Evolutionary conservation across 345 rosid genomes (phyloP), one percentile per base, ranked within the genome.

Genomic region (Eucalyptus grandis): DNA sequence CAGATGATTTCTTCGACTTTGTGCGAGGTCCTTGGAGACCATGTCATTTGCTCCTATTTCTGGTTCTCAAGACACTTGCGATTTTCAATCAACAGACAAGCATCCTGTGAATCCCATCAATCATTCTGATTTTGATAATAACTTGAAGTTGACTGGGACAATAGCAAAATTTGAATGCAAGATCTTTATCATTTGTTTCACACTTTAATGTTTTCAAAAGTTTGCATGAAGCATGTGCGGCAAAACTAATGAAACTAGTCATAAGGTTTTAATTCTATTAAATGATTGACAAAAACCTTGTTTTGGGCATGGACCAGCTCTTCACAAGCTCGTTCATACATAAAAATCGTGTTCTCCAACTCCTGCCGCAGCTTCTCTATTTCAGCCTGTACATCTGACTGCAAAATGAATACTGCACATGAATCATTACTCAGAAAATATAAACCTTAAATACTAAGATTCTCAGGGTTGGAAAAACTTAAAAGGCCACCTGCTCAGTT

Each of bases 281-380:
- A 58, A 87, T 14, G 51, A 26, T 86, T 6, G 9, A 85, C 87
- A 86, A 51, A 77, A 89, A 97, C 99, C 97, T 97, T 93, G 88
- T 91, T 95, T 90, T 96, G 97, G 88, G 95, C 91, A 89, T 93
- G 94, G 34, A 96, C 95, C 49, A 97, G 95, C 91, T 96, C 97
- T 92, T 94, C 96, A 83, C 98, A 94, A 90, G 97, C 95, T 88
- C 91, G 89, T 89, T 94, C 92, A 90, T 96, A 96, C 99, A 95
- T 94, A 81, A 93, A 87, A 87, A 94, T 88, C 14, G 99, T 94
- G 90, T 86, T 90, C 89, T 90, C 95, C 88, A 96, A 92, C 91
- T 96, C 97, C 90, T 67, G 92, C 91, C 94, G 93, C 87, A 97
- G 93, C 93, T 90, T 91, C 88, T 94, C 97, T 47, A 97, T 91